phyloP scores from a whole-genome alignment of 768 basidiomycete genomes.

The Rhodotorula toruloides region DNA sequence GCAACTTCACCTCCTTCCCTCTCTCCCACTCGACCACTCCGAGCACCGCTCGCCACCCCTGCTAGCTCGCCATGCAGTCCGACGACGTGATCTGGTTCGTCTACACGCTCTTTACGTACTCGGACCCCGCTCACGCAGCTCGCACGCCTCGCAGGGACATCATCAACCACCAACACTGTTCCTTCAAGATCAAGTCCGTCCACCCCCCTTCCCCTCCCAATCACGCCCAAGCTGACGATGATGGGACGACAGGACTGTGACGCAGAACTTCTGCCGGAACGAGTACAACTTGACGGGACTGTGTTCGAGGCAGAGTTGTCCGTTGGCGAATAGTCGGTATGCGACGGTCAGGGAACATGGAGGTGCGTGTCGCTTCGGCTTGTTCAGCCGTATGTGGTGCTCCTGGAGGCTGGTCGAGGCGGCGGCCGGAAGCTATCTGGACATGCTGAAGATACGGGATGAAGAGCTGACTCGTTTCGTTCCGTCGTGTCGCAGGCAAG shows the following conservation, averaged over 20 bases:
- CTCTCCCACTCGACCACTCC: neutral
- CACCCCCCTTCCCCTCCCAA: neutral
- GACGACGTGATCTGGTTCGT: slow-evolving; percentile 99
- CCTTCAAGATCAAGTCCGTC: slow-evolving; percentile 97
- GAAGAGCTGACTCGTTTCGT: no score
- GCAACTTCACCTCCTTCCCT: neutral
- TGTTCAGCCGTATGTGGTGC: neutral
- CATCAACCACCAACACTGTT: slow-evolving; percentile 69
- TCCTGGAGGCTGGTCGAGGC: no score
- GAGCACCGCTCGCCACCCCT: neutral
- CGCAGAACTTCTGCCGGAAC: slow-evolving; percentile 97
- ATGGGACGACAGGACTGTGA: slow-evolving; percentile 61
- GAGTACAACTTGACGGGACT: slow-evolving; percentile 97
- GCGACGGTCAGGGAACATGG: slow-evolving; percentile 97
- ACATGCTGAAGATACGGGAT: no score
- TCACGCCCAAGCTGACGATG: slow-evolving; percentile 1
- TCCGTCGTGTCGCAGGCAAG: slow-evolving; percentile 54
- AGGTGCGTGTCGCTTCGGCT: slow-evolving; percentile 54
- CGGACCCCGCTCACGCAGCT: neutral
- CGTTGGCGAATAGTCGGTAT: slow-evolving; percentile 94
- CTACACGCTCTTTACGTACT: slow-evolving; percentile 57
- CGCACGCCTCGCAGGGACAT: slow-evolving; percentile 21
- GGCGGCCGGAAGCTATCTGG: no score
- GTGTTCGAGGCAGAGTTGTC: slow-evolving; percentile 91
- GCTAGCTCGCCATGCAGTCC: slow-evolving; percentile 46